Conservation (phyloP, 2,329 filamentous ascomycete species). For the Xylogone sp. region DNA sequence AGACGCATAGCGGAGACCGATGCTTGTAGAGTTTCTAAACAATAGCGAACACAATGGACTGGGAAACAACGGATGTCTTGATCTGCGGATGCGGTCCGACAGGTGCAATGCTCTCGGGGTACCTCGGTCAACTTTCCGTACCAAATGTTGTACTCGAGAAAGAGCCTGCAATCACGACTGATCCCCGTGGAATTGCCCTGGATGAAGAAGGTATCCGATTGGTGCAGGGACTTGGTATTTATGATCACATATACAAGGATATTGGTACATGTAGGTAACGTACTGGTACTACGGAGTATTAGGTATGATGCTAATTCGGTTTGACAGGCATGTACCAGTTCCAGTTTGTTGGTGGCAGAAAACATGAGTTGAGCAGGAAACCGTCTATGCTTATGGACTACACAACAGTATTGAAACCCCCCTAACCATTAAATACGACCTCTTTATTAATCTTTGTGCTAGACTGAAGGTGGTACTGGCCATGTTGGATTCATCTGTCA, state of each 20-base stretch:
- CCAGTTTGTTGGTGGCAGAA: slow-evolving; percentile 6
- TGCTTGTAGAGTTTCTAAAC: too few species aligned
- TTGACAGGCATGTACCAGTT: slow-evolving; percentile 5
- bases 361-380: slow-evolving; percentile 1
- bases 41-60: not conserved
- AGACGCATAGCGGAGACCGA: too few species aligned
- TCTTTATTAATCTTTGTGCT: not conserved
- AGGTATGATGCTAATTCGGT: not conserved
- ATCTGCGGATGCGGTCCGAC: slow-evolving; percentile 25
- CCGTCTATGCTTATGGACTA: slow-evolving; percentile 11
- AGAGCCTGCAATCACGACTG: slow-evolving; percentile 20
- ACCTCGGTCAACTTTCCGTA: slow-evolving; percentile 11
- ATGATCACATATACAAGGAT: slow-evolving; percentile 18
- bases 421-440: not conserved
- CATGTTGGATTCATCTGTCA: slow-evolving; percentile 23
- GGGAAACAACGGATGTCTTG: slow-evolving; percentile 19
- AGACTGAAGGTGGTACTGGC: slow-evolving; percentile 25
- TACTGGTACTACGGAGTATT: not conserved
- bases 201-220: slow-evolving; percentile 28
- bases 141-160: slow-evolving; percentile 24
- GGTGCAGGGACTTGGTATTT: slow-evolving; percentile 21
- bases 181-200: slow-evolving; percentile 28
- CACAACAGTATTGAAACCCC: slow-evolving; percentile 4
- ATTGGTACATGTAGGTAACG: slow-evolving; percentile 12
- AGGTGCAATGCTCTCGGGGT: slow-evolving; percentile 20